phyloP scores from a whole-genome alignment of 495 filamentous ascomycete genomes.

The Tetracladium marchalianum region DNA sequence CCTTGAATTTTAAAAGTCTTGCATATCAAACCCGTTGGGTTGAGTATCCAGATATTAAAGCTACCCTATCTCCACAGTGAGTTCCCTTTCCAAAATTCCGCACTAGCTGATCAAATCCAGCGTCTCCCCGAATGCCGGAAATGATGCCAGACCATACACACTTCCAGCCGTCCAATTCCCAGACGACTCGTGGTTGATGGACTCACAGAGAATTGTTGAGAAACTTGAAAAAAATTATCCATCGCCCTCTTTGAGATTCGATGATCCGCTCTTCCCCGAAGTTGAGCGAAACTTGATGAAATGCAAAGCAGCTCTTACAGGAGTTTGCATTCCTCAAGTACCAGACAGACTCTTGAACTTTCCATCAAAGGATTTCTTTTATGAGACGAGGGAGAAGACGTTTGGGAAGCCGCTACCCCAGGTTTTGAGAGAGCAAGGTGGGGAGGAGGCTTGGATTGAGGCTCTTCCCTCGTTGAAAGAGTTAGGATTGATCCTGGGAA shows the following conservation, averaged over 20 bases:
- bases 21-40: slow-evolving; percentile 56
- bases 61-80: slow-evolving; percentile 34
- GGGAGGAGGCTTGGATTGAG: slow-evolving; percentile 9
- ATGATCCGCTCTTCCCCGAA: slow-evolving; percentile 30
- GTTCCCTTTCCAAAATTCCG: slow-evolving; percentile 7
- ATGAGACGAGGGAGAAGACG: background rate
- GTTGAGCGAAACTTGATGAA: slow-evolving; percentile 18
- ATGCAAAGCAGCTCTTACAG: slow-evolving; percentile 14
- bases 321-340: slow-evolving; percentile 1
- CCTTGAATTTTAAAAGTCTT: slow-evolving; percentile 53
- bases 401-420: slow-evolving; percentile 1
- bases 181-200: slow-evolving; percentile 45
- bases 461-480: slow-evolving; percentile 1
- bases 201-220: slow-evolving; percentile 40
- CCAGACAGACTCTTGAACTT: background rate
- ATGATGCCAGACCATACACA: slow-evolving; percentile 30
- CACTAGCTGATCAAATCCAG: background rate
- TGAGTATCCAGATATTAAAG: slow-evolving; percentile 51
- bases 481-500: background rate
- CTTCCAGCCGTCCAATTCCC: slow-evolving; percentile 42
- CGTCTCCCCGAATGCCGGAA: slow-evolving; percentile 29
- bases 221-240: slow-evolving; percentile 44
- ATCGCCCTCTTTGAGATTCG: slow-evolving; percentile 38
- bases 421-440: background rate
- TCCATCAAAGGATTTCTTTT: background rate